Percentiles rank a stretch among this genome's conserved stretches.
Conservation (phyloP, 208 protist genomes). For the Leishmania arabica region DNA sequence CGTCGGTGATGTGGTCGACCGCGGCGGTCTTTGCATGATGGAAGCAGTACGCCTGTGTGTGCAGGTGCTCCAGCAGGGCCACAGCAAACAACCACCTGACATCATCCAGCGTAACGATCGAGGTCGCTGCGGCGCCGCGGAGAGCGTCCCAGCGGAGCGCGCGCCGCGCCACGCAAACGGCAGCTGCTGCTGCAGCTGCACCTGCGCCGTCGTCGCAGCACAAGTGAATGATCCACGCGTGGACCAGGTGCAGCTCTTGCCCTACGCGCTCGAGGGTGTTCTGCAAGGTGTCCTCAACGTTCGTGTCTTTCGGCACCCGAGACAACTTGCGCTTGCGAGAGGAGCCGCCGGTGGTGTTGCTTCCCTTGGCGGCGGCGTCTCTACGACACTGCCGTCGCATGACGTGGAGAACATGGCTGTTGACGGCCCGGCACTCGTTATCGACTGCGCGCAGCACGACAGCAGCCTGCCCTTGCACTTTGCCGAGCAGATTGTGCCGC, state of each 20-base stretch:
- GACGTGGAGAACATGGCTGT: constrained; percentile 1
- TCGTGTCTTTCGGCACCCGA: not conserved
- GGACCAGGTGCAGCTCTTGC: constrained; percentile 33
- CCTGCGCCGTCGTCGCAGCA: constrained; percentile 5
- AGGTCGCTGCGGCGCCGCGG: not conserved
- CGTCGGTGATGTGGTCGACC: not conserved
- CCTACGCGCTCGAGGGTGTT: constrained; percentile 32
- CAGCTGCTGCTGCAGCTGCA: not conserved
- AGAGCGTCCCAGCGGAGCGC: constrained; percentile 9
- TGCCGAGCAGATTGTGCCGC: not conserved
- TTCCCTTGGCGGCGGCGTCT: not conserved
- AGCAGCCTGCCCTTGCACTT: constrained; percentile 11
- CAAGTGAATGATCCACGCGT: constrained; percentile 23
- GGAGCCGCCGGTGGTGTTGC: not conserved
- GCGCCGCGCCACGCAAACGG: constrained; percentile 13
- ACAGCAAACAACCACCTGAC: constrained; percentile 25
- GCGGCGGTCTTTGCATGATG: constrained; percentile 11
- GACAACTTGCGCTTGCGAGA: constrained; percentile 7
- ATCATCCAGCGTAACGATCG: not conserved
- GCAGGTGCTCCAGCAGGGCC: constrained; percentile 27
- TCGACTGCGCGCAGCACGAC: constrained; percentile 20
- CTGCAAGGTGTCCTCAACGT: constrained; percentile 31
- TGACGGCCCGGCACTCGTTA: constrained; percentile 3
- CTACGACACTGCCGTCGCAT: constrained; percentile 20
- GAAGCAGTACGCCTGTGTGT: constrained; percentile 22